A percentile compares a stretch with the other conserved stretches of the same genome.
phyloP scores from a whole-genome alignment of 176 grass and related monocot genomes.

The Carex pumila region DNA sequence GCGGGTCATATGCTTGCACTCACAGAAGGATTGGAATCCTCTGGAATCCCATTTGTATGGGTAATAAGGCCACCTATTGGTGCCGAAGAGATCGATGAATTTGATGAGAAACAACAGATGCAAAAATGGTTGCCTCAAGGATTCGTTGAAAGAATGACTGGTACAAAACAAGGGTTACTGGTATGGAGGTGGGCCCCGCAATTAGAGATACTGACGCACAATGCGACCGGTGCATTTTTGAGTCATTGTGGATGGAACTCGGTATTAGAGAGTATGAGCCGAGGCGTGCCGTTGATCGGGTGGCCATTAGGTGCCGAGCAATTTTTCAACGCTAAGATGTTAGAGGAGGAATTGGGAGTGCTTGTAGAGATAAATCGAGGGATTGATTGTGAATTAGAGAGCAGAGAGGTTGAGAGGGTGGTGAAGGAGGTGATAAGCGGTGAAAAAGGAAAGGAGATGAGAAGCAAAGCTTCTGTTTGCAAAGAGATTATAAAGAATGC shows the following conservation, averaged over 20 bases:
- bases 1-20: conserved; percentile 34
- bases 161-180: conserved; percentile 21
- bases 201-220: conserved; percentile 29
- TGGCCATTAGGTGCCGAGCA: conserved; percentile 5
- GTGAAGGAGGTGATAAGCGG: conserved; percentile 2
- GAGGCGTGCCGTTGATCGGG: not conserved
- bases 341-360: conserved; percentile 10
- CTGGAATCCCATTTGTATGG: conserved; percentile 39
- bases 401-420: not conserved
- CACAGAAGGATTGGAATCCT: conserved; percentile 32
- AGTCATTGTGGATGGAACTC: conserved; percentile 48
- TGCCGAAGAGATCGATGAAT: not conserved
- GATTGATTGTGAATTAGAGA: conserved; percentile 4
- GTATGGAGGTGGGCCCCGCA: conserved; percentile 38
- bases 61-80: conserved; percentile 26
- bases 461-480: conserved; percentile 3
- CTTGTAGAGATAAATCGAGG: conserved; percentile 5
- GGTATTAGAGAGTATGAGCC: conserved; percentile 10
- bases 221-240: conserved; percentile 29
- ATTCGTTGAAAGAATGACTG: conserved; percentile 11
- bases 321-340: conserved; percentile 16
- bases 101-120: not conserved
- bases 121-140: conserved; percentile 30
- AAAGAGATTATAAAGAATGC: conserved; percentile 7
- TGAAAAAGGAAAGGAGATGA: conserved; percentile 8